Base-by-base conservation (phyloP, 257 asterid species). In the Plantago elongata region DNA sequence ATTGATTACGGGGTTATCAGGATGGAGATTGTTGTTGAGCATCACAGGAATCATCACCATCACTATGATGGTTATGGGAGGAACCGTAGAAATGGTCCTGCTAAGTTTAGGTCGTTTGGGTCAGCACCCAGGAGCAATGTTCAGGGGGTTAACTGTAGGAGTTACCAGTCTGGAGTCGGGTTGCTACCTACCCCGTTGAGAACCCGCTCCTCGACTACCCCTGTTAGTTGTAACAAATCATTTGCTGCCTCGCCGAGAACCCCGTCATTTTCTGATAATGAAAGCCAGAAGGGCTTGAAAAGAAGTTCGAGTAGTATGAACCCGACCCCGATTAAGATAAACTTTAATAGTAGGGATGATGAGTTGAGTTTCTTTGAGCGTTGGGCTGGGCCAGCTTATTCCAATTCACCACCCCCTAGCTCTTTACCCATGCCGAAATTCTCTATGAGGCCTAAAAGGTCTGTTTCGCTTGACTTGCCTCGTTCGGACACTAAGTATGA, bases 381-480 rank as follows among this genome's bases (percentile, higher is more conserved):
- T 12, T 93, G 99, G 99, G 99, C 99, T 67, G 99, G 99, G 6
- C 95, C 99, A 22, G 80, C 96, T 5, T 93, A 93, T 63, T 93
- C 95, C 0, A 87, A 84, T 69, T 93, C 99, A 11, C 97, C 99
- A 46, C 92, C 94, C 7, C 99, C 99, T 1, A 89, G 99, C 75
- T 93, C 94, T 6, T 74, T 93, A 74, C 99, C 99, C 43, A 82
- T 93, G 4, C 97, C 99, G 2, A 93, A 84, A 66, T 93, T 93
- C 64, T 82, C 92, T 11, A 16, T 81, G 66, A 74, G 61, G 69
- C 87, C 90, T 1, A 93, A 85, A 69, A 78, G 97, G 71, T 74
- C 95, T 7, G 87, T 75, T 44, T 93, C 97, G 2, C 95, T 93
- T 58, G 94, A 80, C 38, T 69, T 89, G 63, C 88, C 83, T 55